These are phyloP conservation scores for Urtica urens DNA, from an alignment of 306 rosid genomes.

Conservation along the genomic window DNA sequence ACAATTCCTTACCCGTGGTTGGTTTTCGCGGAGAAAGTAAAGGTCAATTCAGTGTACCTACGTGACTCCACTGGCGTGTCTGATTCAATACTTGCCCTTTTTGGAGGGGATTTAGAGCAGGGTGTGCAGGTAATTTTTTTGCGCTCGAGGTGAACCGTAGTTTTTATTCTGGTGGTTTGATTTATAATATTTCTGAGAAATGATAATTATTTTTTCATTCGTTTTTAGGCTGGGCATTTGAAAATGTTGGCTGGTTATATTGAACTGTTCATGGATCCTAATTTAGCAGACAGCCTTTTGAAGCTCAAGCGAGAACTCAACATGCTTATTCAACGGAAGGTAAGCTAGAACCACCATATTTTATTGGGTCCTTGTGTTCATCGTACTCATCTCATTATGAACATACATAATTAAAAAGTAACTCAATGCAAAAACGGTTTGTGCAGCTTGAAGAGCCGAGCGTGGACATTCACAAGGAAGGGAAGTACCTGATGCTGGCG, in stretches of 20 bases:
- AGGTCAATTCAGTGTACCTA: slow-evolving; percentile 81
- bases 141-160: slow-evolving; percentile 2
- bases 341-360: slow-evolving; percentile 15
- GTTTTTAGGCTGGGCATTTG: slow-evolving; percentile 70
- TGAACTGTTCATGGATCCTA: slow-evolving; percentile 89
- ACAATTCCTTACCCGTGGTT: slow-evolving; percentile 95
- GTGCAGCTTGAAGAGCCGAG: slow-evolving; percentile 84
- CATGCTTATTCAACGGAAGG: slow-evolving; percentile 77
- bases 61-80: slow-evolving; percentile 97
- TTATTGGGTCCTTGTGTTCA: neutral
- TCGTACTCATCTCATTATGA: too few relatives aligned
- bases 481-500: slow-evolving; percentile 78
- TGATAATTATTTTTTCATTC: neutral
- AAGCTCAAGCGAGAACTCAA: slow-evolving; percentile 82
- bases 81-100: slow-evolving; percentile 76
- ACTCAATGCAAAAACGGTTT: slow-evolving; percentile 4
- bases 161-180: too few relatives aligned
- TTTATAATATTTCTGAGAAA: too few relatives aligned
- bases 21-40: slow-evolving; percentile 91
- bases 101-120: slow-evolving; percentile 57
- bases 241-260: slow-evolving; percentile 80
- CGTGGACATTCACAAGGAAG: slow-evolving; percentile 78
- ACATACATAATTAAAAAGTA: neutral
- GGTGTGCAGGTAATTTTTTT: slow-evolving; percentile 64
- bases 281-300: slow-evolving; percentile 76